Base-by-base conservation (phyloP, 2,329 filamentous ascomycete genomes). In the Escovopsis sp. region DNA sequence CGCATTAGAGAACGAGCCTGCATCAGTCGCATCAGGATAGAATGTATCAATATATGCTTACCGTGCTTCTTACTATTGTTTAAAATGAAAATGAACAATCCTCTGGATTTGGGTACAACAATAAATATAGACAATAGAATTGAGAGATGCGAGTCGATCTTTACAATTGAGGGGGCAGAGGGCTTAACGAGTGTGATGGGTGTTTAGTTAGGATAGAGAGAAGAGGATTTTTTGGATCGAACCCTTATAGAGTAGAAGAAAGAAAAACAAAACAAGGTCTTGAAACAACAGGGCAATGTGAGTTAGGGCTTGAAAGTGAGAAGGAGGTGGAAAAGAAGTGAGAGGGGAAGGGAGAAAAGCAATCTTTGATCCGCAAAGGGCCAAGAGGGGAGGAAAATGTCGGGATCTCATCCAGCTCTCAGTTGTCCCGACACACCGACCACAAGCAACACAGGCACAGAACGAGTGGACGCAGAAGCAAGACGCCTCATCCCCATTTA, bases 261-360 rank as follows among this genome's bases (percentile, higher is more conserved):
- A 35, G 33, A 15, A 43, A 30, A 40, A 26, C 6, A 19, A 39
- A 41, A 34, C 19, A 30, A 36, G 23, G 4, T 9, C 8, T 32
- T 41, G 38, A 33, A 38, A 35, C 30, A 18, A 40, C 44, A 41
- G 38, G 44, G 18, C 26, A 39, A 40, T 30, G 32, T 33, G 32
- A 26, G 15, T 28, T 38, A 37, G 33, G 41, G 40, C 38, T 11
- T 28, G 30, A 28, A 44, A 39, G 39, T 42, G 42, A 44, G 33
- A 39, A 34, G 34, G 39, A 42, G 41, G 39, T 40, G 45, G 42
- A 10, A 11, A 19, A 26, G 12, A 35, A 12, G 33, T 38, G 36
- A 19, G 39, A 33, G 39, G 36, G 36, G 18, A 26, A 18, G n/a
- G n/a, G 37, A 28, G 26, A 32, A 39, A 15, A 30, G 26, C 12